These are phyloP conservation scores for Talaromyces verruculosus DNA, from an alignment of 2,329 filamentous ascomycete genomes.

Conservation along the genomic window DNA sequence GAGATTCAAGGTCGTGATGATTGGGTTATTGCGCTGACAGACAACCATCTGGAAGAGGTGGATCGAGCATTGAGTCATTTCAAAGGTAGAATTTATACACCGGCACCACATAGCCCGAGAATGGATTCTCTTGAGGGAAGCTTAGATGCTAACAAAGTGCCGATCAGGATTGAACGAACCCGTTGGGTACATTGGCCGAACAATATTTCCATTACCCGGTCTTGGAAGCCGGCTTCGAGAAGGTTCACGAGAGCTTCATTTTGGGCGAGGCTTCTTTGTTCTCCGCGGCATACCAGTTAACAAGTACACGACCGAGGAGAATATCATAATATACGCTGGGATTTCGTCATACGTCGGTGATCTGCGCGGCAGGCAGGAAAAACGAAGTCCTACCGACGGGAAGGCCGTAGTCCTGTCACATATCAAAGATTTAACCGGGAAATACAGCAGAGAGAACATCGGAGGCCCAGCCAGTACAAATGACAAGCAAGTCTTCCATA, in stretches of 20 bases:
- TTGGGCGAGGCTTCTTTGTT: conserved; percentile 47
- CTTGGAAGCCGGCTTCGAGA: conserved; percentile 35
- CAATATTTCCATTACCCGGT: conserved; percentile 47
- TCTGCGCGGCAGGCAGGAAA: conserved; percentile 45
- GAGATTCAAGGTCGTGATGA: conserved; percentile 40
- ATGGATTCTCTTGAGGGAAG: no score
- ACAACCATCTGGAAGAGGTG: conserved; percentile 45
- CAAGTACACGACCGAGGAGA: conserved; percentile 37
- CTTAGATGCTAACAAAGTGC: neutral
- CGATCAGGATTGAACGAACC: conserved; percentile 30
- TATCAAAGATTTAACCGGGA: conserved; percentile 59
- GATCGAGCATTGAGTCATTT: conserved; percentile 46
- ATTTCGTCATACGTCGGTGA: conserved; percentile 45
- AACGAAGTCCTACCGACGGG: conserved; percentile 27
- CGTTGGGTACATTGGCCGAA: conserved; percentile 46
- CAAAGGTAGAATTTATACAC: conserved; percentile 32
- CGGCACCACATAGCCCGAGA: no score
- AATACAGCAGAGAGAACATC: conserved; percentile 35
- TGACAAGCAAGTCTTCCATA: conserved; percentile 55
- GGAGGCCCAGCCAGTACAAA: conserved; percentile 47
- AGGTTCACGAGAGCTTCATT: conserved; percentile 41
- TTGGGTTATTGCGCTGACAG: conserved; percentile 43
- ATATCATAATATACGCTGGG: conserved; percentile 47
- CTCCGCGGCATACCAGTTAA: conserved; percentile 45
- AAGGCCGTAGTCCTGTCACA: conserved; percentile 55